These are phyloP conservation scores for Trametes hirsuta DNA, from an alignment of 1,284 basidiomycete species.

Conservation along the genomic window DNA sequence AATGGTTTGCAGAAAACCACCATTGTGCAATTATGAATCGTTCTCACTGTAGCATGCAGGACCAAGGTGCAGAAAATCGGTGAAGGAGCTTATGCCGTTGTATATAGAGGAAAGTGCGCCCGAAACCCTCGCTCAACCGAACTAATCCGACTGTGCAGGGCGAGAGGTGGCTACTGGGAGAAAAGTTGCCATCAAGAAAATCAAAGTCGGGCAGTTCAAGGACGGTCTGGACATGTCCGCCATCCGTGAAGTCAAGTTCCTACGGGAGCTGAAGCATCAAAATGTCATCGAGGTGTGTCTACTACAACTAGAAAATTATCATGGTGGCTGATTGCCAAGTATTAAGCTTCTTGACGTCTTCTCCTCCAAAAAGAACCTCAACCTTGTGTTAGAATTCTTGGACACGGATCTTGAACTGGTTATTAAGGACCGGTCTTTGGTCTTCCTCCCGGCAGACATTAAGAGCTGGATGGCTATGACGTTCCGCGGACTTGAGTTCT, in stretches of 20 bases:
- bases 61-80: constrained; percentile 90
- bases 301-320: background rate
- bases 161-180: constrained; percentile 70
- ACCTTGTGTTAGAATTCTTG: constrained; percentile 96
- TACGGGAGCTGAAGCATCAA: constrained; percentile 91
- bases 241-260: constrained; percentile 96
- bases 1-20: constrained; percentile 52
- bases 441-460: constrained; percentile 95
- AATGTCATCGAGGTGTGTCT: constrained; percentile 88
- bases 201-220: constrained; percentile 95
- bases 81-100: constrained; percentile 97
- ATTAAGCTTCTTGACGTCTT: constrained; percentile 93
- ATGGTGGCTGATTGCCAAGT: background rate
- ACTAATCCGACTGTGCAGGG: constrained; percentile 43
- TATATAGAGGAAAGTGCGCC: constrained; percentile 72
- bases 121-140: no score
- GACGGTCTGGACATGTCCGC: constrained; percentile 99
- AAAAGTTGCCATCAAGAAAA: constrained; percentile 97
- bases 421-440: constrained; percentile 90
- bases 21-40: background rate
- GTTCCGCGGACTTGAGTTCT: constrained; percentile 94
- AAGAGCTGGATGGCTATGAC: constrained; percentile 99
- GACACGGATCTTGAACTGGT: constrained; percentile 98
- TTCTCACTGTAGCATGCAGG: constrained; percentile 44
- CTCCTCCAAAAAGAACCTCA: constrained; percentile 94